A percentile compares a stretch with the other conserved stretches of the same genome.
phyloP scores from a whole-genome alignment of 2,329 filamentous ascomycete species.

The Calonectria montana region DNA sequence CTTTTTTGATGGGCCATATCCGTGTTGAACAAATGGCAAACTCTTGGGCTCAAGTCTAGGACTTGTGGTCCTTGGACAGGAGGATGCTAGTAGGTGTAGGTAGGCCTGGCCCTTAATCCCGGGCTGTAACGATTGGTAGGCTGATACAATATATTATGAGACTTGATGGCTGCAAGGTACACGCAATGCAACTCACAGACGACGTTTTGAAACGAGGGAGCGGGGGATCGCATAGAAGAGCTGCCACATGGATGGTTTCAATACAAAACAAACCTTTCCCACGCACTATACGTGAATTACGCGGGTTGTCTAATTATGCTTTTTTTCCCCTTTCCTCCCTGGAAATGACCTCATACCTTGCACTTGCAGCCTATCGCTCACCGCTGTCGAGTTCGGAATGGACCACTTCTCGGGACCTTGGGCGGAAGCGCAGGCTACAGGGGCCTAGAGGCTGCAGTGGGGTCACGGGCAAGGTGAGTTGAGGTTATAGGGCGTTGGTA shows the following conservation, averaged over 20 bases:
- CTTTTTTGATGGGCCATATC: not conserved
- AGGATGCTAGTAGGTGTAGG: not conserved
- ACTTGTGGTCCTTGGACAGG: conserved; percentile 6
- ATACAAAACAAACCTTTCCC: not conserved
- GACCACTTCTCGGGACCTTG: not conserved
- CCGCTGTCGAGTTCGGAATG: conserved; percentile 2
- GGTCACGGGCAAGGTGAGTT: not conserved
- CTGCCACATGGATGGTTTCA: conserved; percentile 6
- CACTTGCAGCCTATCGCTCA: conserved; percentile 7
- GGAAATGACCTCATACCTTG: conserved; percentile 34
- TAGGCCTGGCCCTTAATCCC: not conserved
- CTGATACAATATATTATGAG: not conserved
- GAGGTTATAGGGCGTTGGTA: not conserved
- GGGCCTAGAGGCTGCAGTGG: conserved; percentile 2
- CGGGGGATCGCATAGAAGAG: not conserved
- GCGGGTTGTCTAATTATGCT: not conserved
- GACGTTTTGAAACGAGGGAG: conserved; percentile 15
- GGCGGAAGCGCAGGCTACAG: not conserved
- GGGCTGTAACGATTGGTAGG: not conserved
- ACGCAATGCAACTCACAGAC: conserved; percentile 3
- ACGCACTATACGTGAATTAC: not conserved
- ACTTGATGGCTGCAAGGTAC: not conserved
- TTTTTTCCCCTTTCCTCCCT: not conserved
- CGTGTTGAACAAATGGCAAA: not conserved
- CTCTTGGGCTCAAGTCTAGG: conserved; percentile 17